Conservation (phyloP, 495 filamentous ascomycete species). For the Trichocladium uniseriatum region DNA sequence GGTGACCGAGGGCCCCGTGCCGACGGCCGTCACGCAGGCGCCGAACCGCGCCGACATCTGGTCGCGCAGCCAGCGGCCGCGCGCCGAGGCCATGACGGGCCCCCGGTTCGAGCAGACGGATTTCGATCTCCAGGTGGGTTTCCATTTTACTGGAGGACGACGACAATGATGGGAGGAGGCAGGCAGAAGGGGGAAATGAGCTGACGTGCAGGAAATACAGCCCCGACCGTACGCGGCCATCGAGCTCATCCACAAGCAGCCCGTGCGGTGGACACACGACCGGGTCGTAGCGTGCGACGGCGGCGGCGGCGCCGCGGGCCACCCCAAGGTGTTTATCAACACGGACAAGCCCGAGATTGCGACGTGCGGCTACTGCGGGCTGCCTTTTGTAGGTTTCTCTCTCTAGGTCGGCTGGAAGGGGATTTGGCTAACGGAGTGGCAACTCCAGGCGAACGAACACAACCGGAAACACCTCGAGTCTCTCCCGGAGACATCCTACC, state of each 20-base stretch:
- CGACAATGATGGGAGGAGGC: not conserved
- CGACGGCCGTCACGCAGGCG: slow-evolving; percentile 63
- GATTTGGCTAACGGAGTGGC: not conserved
- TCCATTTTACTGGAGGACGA: not conserved
- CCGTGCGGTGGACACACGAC: slow-evolving; percentile 82
- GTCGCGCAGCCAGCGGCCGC: slow-evolving; percentile 73
- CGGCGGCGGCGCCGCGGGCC: slow-evolving; percentile 83
- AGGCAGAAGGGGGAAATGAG: not conserved
- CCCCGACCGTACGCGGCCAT: slow-evolving; percentile 83
- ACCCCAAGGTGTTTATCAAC: slow-evolving; percentile 94
- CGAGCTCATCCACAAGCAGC: slow-evolving; percentile 90
- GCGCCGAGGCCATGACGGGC: slow-evolving; percentile 75
- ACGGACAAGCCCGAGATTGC: slow-evolving; percentile 92
- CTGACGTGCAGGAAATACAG: slow-evolving; percentile 37
- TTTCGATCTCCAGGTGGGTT: slow-evolving; percentile 74
- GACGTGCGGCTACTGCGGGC: slow-evolving; percentile 85
- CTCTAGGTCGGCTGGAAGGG: no score
- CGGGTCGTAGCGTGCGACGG: slow-evolving; percentile 80
- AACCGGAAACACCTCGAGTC: slow-evolving; percentile 74
- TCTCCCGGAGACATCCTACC: slow-evolving; percentile 67
- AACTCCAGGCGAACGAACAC: slow-evolving; percentile 68
- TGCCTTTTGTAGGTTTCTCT: slow-evolving; percentile 69
- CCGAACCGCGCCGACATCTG: slow-evolving; percentile 76
- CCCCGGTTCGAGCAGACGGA: slow-evolving; percentile 96
- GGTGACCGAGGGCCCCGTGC: slow-evolving; percentile 40